Conservation (phyloP, 129 eudicot species). For the Flaveria robusta region DNA sequence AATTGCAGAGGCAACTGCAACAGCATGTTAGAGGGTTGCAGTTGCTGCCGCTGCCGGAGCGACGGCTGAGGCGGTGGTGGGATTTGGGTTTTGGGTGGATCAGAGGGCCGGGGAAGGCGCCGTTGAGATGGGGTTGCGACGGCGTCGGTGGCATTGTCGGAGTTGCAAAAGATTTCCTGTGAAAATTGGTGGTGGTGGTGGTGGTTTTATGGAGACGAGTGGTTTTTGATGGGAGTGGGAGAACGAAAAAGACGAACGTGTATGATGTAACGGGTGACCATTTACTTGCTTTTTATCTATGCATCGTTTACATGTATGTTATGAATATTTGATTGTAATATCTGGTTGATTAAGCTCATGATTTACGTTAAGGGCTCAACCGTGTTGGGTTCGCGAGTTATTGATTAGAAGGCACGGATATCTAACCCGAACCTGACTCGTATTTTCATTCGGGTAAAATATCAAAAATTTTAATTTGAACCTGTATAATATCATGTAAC, state of each 20-base stretch:
- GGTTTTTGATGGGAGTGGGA: neutral
- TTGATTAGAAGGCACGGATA: too few species aligned
- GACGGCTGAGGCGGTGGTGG: slow-evolving; percentile 45
- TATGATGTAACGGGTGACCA: neutral
- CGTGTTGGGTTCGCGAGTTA: too few species aligned
- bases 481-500: too few species aligned
- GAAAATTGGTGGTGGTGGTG: neutral
- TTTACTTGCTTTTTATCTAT: neutral
- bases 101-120: slow-evolving; percentile 61
- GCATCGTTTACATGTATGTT: neutral
- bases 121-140: slow-evolving; percentile 49
- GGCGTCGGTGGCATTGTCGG: slow-evolving; percentile 32
- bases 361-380: too few species aligned
- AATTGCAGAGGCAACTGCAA: slow-evolving; percentile 56
- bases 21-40: slow-evolving; percentile 67
- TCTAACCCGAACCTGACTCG: too few species aligned
- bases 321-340: neutral
- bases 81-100: slow-evolving; percentile 47
- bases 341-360: neutral
- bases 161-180: slow-evolving; percentile 1
- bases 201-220: neutral
- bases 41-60: neutral
- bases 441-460: too few species aligned
- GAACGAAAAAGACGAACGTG: neutral
- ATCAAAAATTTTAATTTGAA: too few species aligned